Base-by-base conservation (phyloP, 768 basidiomycete species). In the Lactarius pseudohatsudake region DNA sequence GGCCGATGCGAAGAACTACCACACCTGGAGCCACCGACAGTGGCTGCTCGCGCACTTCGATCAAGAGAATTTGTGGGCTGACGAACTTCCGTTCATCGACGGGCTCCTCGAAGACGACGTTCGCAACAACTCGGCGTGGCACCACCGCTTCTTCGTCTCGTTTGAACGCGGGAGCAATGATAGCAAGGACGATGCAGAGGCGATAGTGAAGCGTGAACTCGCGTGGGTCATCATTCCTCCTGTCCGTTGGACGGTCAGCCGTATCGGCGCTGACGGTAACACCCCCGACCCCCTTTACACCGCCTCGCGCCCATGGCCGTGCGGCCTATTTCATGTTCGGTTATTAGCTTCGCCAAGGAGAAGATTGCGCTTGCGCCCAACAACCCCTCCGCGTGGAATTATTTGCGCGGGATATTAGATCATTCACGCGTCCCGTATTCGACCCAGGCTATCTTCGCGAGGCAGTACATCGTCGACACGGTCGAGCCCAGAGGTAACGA, bases 11-110 rank as follows among this genome's bases (percentile, higher is more conserved):
- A 99, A 99, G 84, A 99, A 99, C 79, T 99, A 99, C 76, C 96
- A 98, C 76, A 98, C 97, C 0, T 99, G 97, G 97, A 92, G 92
- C 9, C 96, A 98, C 77, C 85, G 96, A 8, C 96, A 99, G 76
- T 98, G 95, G 94, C 76, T 95, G 15, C 85, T 97, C 53, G 88
- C 91, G 10, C 86, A 89, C 74, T 96, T 96, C 80, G 86, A 88
- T 71, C 82, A 87, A 64, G 81, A 84, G 41, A 81, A 77, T n/a
- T 71, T 94, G 68, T 94, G 92, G 92, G 77, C 69, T 1, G 82
- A 80, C 16, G 94, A 96, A 77, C 79, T 92, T n/a, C 81, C 85
- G 54, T 94, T 88, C 70, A 81, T 88, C 40, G 89, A 94, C 68
- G 71, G 75, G 64, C 85, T 94, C 80, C 76, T 94, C 28, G 79